These are phyloP conservation scores for Metarhizium humberi DNA, from an alignment of 2,329 filamentous ascomycete species.

Conservation along the genomic window DNA sequence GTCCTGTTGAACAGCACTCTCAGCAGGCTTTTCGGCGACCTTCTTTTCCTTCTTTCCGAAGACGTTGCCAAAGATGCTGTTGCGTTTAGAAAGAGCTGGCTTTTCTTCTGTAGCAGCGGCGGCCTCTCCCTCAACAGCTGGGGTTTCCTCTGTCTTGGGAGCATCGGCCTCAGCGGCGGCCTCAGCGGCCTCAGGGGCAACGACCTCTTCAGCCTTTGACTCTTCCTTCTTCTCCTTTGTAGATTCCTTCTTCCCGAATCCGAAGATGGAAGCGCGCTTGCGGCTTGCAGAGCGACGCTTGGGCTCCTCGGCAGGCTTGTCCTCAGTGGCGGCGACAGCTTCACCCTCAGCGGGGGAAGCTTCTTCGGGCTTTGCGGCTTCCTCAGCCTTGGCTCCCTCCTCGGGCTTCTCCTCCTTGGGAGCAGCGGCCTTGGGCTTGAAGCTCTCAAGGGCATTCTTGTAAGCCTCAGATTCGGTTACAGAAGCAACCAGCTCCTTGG, in stretches of 20 bases:
- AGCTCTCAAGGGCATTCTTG: slow-evolving; percentile 73
- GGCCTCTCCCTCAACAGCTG: slow-evolving; percentile 22
- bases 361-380: too few species aligned
- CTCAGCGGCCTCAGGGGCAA: slow-evolving; percentile 20
- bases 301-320: slow-evolving; percentile 36
- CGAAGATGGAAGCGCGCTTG: slow-evolving; percentile 58
- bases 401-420: slow-evolving; percentile 21
- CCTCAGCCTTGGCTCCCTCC: slow-evolving; percentile 19
- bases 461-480: slow-evolving; percentile 76
- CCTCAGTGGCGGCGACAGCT: slow-evolving; percentile 18
- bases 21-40: slow-evolving; percentile 38
- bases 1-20: slow-evolving; percentile 31
- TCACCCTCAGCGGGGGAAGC: slow-evolving; percentile 17
- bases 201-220: slow-evolving; percentile 20
- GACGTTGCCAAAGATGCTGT: slow-evolving; percentile 44
- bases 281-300: slow-evolving; percentile 56
- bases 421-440: slow-evolving; percentile 37
- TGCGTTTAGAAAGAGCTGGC: slow-evolving; percentile 42
- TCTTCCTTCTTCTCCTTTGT: slow-evolving; percentile 29
- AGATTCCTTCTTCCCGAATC: slow-evolving; percentile 46
- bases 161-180: slow-evolving; percentile 23
- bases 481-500: slow-evolving; percentile 67
- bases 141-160: slow-evolving; percentile 18
- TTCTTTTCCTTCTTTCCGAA: slow-evolving; percentile 53
- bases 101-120: slow-evolving; percentile 32